phyloP scores from a whole-genome alignment of 1,139 yeast genomes.

The Protomyces pachydermus region DNA sequence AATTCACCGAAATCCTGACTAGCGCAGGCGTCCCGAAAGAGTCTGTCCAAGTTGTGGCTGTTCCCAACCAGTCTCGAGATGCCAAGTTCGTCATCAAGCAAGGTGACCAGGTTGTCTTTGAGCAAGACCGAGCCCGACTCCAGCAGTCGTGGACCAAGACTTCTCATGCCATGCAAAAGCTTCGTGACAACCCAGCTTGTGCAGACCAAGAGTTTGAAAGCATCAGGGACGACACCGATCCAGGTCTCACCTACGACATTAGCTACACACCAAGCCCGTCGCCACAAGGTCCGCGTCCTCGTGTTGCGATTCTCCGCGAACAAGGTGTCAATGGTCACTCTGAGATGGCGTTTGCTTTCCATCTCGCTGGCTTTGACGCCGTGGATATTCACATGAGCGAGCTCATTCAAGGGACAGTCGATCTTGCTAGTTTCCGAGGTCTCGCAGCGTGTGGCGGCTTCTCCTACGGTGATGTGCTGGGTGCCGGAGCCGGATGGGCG shows the following conservation, averaged over 20 bases:
- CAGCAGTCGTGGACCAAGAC: slow-evolving; percentile 87
- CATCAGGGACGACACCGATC: slow-evolving; percentile 74
- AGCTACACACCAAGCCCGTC: slow-evolving; percentile 54
- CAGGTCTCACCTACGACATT: slow-evolving; percentile 80
- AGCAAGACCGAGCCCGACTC: slow-evolving; percentile 59
- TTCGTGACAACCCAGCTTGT: slow-evolving; percentile 89
- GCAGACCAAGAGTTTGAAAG: slow-evolving; percentile 79
- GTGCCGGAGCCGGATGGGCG: slow-evolving; percentile 99
- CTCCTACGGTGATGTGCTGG: slow-evolving; percentile 97
- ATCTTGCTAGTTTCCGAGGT: slow-evolving; percentile 81
- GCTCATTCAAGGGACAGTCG: slow-evolving; percentile 64
- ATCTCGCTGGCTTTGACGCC: slow-evolving; percentile 87
- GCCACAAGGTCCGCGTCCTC: slow-evolving; percentile 49
- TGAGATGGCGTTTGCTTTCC: slow-evolving; percentile 98
- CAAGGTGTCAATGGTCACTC: slow-evolving; percentile 98
- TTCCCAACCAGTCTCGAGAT: slow-evolving; percentile 48
- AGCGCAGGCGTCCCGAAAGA: slow-evolving; percentile 56
- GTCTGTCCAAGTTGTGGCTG: slow-evolving; percentile 61
- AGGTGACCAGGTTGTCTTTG: slow-evolving; percentile 48
- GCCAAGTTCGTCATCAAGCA: slow-evolving; percentile 51
- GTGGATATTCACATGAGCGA: slow-evolving; percentile 98
- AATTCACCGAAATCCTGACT: slow-evolving; percentile 53
- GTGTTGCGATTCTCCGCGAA: slow-evolving; percentile 93
- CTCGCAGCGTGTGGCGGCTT: slow-evolving; percentile 99
- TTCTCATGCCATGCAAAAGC: slow-evolving; percentile 80